Evolutionary conservation across 1,139 yeast species (phyloP), one percentile per base, ranked within the genome.

Genomic region (Candida anutae): DNA sequence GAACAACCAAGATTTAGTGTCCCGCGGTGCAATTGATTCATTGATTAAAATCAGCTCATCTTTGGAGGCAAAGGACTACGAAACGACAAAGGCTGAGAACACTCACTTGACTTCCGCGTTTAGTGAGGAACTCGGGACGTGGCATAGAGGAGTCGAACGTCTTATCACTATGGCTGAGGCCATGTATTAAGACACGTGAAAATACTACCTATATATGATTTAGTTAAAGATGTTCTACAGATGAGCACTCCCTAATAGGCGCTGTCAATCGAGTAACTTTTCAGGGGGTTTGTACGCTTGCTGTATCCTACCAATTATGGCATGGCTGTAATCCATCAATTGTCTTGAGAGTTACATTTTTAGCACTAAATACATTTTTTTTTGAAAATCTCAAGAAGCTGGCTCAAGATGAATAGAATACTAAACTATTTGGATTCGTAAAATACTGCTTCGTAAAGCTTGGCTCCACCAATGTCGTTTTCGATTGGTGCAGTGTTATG

Each of bases 121-220:
- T 42, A 70, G 79, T 27, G 76, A 72, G 24, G 95, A 88, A 52
- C 75, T 83, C 39, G 95, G 95, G 9, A 77, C 81, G 43, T 90
- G 98, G 98, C 76, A 84, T 61, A 76, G 84, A 15, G 98, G 98
- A 45, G 80, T 90, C 29, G 85, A 82, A 57, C 74, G 96, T 44
- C 69, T 90, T 42, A 77, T 90, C 37, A 83, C 81, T 36, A 82
- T 90, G 77, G 74, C 69, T 25, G 74, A 69, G 41, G 77, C 73
- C 12, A 51, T 62, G 48, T 51, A 34, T 17, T 36, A 31, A 23
- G n/a, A n/a, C n/a, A n/a, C n/a, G n/a, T n/a, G n/a, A n/a, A n/a
- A n/a, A n/a, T n/a, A n/a, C n/a, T n/a, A n/a, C n/a, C n/a, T n/a
- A n/a, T n/a, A n/a, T n/a, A n/a, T n/a, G n/a, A n/a, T n/a, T n/a